Conservation (phyloP, 352 stramenopile species). For the Pythium folliculosum region DNA sequence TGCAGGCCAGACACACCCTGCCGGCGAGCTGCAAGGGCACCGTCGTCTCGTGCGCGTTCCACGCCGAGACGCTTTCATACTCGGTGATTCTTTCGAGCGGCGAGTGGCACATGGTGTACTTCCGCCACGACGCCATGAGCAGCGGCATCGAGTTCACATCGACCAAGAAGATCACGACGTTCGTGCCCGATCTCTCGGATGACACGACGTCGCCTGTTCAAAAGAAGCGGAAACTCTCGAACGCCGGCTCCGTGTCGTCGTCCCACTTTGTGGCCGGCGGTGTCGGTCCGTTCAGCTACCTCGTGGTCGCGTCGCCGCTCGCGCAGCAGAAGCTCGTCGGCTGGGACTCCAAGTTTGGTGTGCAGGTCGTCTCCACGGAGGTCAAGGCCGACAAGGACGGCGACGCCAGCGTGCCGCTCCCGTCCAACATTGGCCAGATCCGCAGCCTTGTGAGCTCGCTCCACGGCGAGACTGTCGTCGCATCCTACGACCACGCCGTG, state of each 20-base stretch:
- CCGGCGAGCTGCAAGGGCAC: conserved; percentile 25
- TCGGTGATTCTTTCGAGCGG: conserved; percentile 62
- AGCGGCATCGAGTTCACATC: conserved; percentile 43
- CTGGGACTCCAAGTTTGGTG: conserved; percentile 79
- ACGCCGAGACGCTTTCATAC: conserved; percentile 71
- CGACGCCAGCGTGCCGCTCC: conserved; percentile 21
- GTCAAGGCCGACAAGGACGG: conserved; percentile 39
- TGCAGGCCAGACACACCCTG: conserved; percentile 35
- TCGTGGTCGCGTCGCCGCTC: conserved; percentile 48
- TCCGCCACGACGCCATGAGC: conserved; percentile 51
- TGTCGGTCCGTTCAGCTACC: conserved; percentile 58
- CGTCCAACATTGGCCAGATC: conserved; percentile 40
- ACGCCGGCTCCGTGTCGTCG: conserved; percentile 23
- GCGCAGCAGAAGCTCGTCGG: conserved; percentile 44
- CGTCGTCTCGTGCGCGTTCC: conserved; percentile 57
- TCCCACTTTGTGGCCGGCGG: conserved; percentile 37
- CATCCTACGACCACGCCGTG: conserved; percentile 58
- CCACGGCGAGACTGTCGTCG: conserved; percentile 62
- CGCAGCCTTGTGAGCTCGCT: conserved; percentile 52
- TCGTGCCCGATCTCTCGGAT: conserved; percentile 27
- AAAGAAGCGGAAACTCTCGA: conserved; percentile 72
- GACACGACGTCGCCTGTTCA: conserved; percentile 28
- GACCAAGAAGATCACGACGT: conserved; percentile 44
- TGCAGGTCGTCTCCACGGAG: conserved; percentile 57
- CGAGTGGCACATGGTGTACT: conserved; percentile 53